These are phyloP conservation scores for sunflower (Helianthus annuus) DNA, from an alignment of 129 eudicot genomes.

Conservation along the genomic window DNA sequence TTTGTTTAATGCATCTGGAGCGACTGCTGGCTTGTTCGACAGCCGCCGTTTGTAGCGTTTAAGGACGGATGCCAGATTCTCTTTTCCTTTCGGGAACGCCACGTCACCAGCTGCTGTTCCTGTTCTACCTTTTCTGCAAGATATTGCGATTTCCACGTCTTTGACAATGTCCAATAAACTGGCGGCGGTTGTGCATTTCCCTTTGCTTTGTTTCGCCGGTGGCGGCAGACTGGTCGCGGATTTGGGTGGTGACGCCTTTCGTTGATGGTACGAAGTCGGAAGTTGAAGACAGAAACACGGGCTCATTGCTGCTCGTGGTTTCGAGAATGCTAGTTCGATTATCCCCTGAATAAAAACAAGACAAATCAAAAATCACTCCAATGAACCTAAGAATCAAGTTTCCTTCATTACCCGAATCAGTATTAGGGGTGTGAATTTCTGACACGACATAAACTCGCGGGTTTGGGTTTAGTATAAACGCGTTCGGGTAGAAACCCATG, in stretches of 20 bases:
- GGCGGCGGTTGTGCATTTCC: conserved; percentile 72
- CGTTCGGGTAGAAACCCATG: too few species aligned
- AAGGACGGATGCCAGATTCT: conserved; percentile 87
- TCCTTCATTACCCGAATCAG: too few species aligned
- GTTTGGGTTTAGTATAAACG: too few species aligned
- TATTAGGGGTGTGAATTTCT: too few species aligned
- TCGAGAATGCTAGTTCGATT: conserved; percentile 71
- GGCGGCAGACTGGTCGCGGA: conserved; percentile 65
- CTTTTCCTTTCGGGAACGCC: conserved; percentile 94
- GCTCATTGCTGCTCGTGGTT: conserved; percentile 62
- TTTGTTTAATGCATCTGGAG: conserved; percentile 38
- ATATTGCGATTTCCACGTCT: conserved; percentile 85
- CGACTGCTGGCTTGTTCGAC: conserved; percentile 47
- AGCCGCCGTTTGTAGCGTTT: conserved; percentile 84
- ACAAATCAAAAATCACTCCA: background rate
- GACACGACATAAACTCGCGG: too few species aligned
- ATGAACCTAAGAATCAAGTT: background rate
- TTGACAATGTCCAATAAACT: conserved; percentile 71
- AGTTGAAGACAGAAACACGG: conserved; percentile 94
- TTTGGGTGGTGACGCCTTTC: conserved; percentile 53
- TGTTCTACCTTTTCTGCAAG: conserved; percentile 80
- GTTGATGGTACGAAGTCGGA: conserved; percentile 59
- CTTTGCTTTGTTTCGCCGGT: conserved; percentile 58
- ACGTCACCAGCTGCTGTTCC: conserved; percentile 99
- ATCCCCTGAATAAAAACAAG: conserved; percentile 57